Evolutionary conservation across 2,329 filamentous ascomycete species (phyloP).

Genomic region (Xylaria polymorpha): DNA sequence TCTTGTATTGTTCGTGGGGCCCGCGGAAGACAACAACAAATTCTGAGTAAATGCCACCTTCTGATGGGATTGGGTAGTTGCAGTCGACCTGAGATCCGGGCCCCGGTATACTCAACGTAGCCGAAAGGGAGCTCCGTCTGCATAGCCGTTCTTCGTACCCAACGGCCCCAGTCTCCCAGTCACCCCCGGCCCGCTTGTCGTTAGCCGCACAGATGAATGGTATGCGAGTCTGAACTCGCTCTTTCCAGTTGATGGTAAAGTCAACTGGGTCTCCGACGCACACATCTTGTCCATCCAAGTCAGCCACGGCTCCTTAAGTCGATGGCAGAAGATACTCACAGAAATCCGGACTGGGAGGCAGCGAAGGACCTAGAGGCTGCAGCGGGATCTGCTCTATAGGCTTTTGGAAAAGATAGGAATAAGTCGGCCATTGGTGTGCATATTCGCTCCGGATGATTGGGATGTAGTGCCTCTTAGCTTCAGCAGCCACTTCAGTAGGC

Average conservation of each 20-base stretch:
- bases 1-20: constrained; percentile 72
- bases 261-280: constrained; percentile 69
- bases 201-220: constrained; percentile 80
- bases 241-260: constrained; percentile 69
- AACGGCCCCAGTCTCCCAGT: constrained; percentile 75
- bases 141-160: constrained; percentile 79
- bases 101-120: constrained; percentile 72
- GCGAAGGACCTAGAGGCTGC: constrained; percentile 51
- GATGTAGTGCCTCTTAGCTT: constrained; percentile 77
- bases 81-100: constrained; percentile 56
- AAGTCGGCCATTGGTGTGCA: constrained; percentile 64
- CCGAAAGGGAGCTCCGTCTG: constrained; percentile 77
- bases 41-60: constrained; percentile 76
- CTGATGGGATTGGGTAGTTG: constrained; percentile 78
- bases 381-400: constrained; percentile 60
- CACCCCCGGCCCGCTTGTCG: constrained; percentile 80
- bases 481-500: constrained; percentile 76
- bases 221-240: constrained; percentile 57
- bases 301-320: constrained; percentile 31
- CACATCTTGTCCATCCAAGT: constrained; percentile 55
- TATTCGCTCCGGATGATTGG: constrained; percentile 71
- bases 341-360: constrained; percentile 58
- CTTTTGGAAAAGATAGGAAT: constrained; percentile 69
- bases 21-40: constrained; percentile 79
- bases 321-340: constrained; percentile 47